Base-by-base conservation (phyloP, 2,329 filamentous ascomycete genomes). In the Achaetomium macrosporum region DNA sequence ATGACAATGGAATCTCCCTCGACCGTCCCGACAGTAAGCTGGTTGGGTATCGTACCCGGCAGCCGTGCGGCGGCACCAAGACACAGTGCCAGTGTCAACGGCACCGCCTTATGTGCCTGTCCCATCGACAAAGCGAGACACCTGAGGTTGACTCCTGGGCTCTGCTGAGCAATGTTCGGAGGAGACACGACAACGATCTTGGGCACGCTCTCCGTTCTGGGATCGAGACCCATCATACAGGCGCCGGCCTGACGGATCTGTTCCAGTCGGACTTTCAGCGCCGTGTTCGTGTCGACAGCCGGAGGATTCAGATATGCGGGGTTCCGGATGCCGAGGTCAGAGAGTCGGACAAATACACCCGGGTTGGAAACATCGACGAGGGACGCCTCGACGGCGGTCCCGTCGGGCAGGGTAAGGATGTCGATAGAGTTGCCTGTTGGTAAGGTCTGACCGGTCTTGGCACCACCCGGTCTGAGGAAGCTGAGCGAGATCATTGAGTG, bases 81-180 rank as follows among this genome's bases (percentile, higher is more conserved):
- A 41, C 69, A 71, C 17, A 74, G 57, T 13, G 69, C 69, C 25
- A 74, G 59, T 4, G 72, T 73, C 44, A 73, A 60, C 4, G 72
- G 72, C 9, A 71, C 65, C 1, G 71, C 71, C 59, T 70, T 73
- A 56, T 75, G 72, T 5, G 72, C 67, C 56, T 74, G 72, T 4
- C 74, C 61, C 69, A 78, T 63, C 58, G 73, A 69, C 64, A 79
- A 47, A 5, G 76, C 76, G 2, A 74, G 65, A 47, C 74, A 77
- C 31, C 68, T 67, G 30, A 79, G 66, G 58, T 75, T 70, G 1
- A 70, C 60, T 1, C 19, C 35, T n/a, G 13, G 36, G 49, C 8
- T 51, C 31, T 62, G 61, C 10, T 58, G 50, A 12, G 61, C 56
- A 19, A 48, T 56, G 9, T 43, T 40, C 19, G 62, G 64, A 0